Evolutionary conservation across 2,329 filamentous ascomycete species (phyloP).

Genomic region (Conoideocrella luteorostrata): DNA sequence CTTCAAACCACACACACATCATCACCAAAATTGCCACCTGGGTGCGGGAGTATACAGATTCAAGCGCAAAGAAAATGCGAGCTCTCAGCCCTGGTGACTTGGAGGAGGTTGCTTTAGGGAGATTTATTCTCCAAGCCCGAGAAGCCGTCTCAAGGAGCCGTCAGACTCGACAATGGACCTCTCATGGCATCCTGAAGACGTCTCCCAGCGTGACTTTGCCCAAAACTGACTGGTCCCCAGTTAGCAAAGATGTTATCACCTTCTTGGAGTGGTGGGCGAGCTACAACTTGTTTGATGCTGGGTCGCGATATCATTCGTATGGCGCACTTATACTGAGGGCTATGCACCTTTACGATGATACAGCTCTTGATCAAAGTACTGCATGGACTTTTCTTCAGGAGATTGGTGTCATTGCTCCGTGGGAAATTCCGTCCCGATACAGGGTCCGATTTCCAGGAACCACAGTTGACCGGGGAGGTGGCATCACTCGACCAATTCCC

Average conservation of each 20-base stretch:
- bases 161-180: conserved; percentile 39
- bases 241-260: conserved; percentile 46
- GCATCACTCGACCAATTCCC: conserved; percentile 31
- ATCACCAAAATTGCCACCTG: conserved; percentile 25
- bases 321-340: conserved; percentile 60
- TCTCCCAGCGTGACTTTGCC: conserved; percentile 18
- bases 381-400: conserved; percentile 67
- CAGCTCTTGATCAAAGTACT: conserved; percentile 34
- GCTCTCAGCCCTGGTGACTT: conserved; percentile 14
- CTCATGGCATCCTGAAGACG: conserved; percentile 38
- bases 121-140: conserved; percentile 45
- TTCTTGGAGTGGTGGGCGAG: conserved; percentile 67
- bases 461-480: conserved; percentile 34
- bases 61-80: conserved; percentile 12
- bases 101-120: conserved; percentile 22
- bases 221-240: conserved; percentile 21
- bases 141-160: conserved; percentile 46
- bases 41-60: conserved; percentile 26
- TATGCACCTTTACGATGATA: conserved; percentile 51
- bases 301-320: conserved; percentile 51
- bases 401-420: conserved; percentile 63
- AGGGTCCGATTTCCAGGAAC: conserved; percentile 47
- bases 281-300: conserved; percentile 44
- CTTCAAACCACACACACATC: conserved; percentile 21
- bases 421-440: conserved; percentile 62